Percentiles rank a stretch among this genome's conserved stretches.
Evolutionary conservation across 176 grass and related monocot species (phyloP).

Genomic region (Chloris gayana): DNA sequence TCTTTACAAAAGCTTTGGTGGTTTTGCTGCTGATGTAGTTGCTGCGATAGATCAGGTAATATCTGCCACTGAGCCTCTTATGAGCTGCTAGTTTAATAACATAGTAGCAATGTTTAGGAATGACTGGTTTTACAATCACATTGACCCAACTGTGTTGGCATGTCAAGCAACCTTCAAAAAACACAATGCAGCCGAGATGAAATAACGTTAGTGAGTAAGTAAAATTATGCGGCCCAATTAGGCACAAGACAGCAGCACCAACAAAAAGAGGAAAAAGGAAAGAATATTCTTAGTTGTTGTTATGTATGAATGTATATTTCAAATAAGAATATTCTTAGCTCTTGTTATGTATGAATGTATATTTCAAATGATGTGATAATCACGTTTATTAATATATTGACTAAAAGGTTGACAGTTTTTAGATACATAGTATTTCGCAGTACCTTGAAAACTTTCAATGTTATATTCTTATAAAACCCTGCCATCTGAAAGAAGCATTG

Average conservation of each 20-base stretch:
- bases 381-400: slow-evolving; percentile 11
- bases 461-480: not conserved
- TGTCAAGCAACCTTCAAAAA: no score
- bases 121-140: no score
- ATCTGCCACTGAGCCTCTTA: slow-evolving; percentile 19
- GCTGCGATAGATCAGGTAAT: slow-evolving; percentile 97
- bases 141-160: no score
- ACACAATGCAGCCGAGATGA: not conserved
- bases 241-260: not conserved
- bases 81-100: slow-evolving; percentile 13
- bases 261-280: not conserved
- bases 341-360: slow-evolving; percentile 1
- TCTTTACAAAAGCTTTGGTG: slow-evolving; percentile 98
- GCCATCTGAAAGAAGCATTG: not conserved
- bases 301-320: slow-evolving; percentile 8
- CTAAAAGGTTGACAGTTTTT: not conserved
- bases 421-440: not conserved
- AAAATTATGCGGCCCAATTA: not conserved
- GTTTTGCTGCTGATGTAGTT: slow-evolving; percentile 99
- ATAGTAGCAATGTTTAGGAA: not conserved
- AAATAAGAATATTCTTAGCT: no score
- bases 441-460: not conserved
- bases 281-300: not conserved
- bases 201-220: not conserved
- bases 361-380: slow-evolving; percentile 18